Base-by-base conservation (phyloP, 139 green algal species). In the Picochlorum costavermella region DNA sequence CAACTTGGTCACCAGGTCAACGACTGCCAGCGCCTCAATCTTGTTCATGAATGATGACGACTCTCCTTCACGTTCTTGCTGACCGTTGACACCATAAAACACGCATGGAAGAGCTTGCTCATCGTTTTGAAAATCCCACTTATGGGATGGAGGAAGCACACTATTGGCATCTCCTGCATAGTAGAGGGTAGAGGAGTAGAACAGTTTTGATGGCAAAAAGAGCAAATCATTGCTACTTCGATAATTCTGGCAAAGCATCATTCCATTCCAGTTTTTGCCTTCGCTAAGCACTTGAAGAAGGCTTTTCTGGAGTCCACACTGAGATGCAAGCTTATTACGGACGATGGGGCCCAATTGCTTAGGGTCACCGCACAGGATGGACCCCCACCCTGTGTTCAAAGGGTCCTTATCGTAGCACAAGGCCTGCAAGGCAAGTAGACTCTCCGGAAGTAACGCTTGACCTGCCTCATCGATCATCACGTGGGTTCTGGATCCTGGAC, bases 271-370 rank as follows among this genome's bases (percentile, higher is more conserved):
- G 33, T 40, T 40, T 4, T 40, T 40, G 33, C 33, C 13, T 56
- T 49, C 60, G 62, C 83, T 83, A 14, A 84, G 73, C 2, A 65
- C 43, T 72, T 92, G 84, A 59, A 92, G 78, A 36, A 90, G 70
- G 31, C 75, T 85, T 5, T 50, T 64, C n/a, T 50, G 60, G 14
- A 91, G 84, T 23, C 84, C 82, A 50, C 31, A 50, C 1, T 50
- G 28, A 23, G 66, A 59, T 11, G 76, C 72, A 4, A 53, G 44
- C 50, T 50, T 56, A 2, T 66, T 84, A 23, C 70, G 75, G 11
- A 89, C 61, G 17, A 90, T 60, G 0, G 86, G 84, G 1, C 82
- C 82, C 30, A 93, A 78, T 81, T 93, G 86, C 26, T 74, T 70
- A 0, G 86, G 82, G 60, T 93, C 86, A 3, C 85, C 85, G 11